Base-by-base conservation (phyloP, 345 rosid genomes). In the Geranium brycei region DNA sequence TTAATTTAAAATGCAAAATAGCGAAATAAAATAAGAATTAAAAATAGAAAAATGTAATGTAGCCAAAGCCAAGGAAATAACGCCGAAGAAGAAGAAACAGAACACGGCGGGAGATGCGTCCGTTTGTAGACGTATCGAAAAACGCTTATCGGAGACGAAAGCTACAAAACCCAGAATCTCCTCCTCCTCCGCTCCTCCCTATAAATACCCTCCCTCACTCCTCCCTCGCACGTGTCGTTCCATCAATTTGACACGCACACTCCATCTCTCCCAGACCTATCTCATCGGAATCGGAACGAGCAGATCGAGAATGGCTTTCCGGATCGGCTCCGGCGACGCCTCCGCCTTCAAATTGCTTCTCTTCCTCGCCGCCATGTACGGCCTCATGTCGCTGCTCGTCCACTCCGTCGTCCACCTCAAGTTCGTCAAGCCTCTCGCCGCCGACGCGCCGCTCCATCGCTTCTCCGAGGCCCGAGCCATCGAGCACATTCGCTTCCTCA, bases 381-480 rank as follows among this genome's bases (percentile, higher is more conserved):
- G 79, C 62, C 53, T 88, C 71, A 86, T 88, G 91, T 70, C 91
- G 61, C 57, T 77, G 4, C 64, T 86, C 30, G 89, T 63, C 60
- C 81, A 90, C 81, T 83, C 72, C 59, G 66, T 80, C 16, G 55
- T 90, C 47, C 80, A 90, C 79, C 81, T 76, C 82, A 85, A 80
- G 77, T 77, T 82, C 62, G 66, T 93, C 31, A 60, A 73, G 64
- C 96, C 96, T 15, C 91, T 93, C 31, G 87, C 69, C 13, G n/a
- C 66, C 31, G 83, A 88, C 77, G 96, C 97, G 2, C 91, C 99
- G 40, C 81, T 77, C n/a, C 87, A 90, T 75, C 95, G 90, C 2
- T 93, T 93, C 80, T 88, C 99, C 60, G 96, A 85, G 75, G 97
- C 89, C 35, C 78, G 99, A 79, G 99, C 99, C 51, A 62, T 93